Conservation (phyloP, 202 grass and related monocot species). For the Dendrocalamus latiflorus region DNA sequence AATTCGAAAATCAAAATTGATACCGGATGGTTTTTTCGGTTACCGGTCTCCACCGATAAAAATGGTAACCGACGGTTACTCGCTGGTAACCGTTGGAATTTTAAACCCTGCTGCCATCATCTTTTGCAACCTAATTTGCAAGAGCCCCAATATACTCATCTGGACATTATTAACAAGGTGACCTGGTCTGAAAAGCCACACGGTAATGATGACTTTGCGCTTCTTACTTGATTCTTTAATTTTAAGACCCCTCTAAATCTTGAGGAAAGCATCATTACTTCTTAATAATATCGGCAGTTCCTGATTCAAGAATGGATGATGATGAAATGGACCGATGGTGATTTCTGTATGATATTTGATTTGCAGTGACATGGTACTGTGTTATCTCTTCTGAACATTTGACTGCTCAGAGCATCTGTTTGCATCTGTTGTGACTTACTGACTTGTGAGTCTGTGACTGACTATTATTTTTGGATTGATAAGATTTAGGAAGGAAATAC, state of each 20-base stretch:
- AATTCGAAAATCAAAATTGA: too few relatives aligned
- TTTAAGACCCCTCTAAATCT: neutral
- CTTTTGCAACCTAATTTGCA: neutral
- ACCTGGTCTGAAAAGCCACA: conserved; percentile 5
- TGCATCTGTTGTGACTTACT: neutral
- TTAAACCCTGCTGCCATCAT: too few relatives aligned
- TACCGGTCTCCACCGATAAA: too few relatives aligned
- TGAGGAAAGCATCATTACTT: neutral
- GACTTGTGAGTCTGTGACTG: too few relatives aligned
- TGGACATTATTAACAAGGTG: conserved; percentile 20
- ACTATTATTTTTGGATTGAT: neutral
- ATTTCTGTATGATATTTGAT: neutral
- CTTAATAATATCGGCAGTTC: neutral
- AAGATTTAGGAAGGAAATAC: neutral
- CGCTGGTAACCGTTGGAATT: too few relatives aligned
- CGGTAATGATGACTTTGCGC: neutral
- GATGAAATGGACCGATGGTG: neutral
- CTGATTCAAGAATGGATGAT: neutral
- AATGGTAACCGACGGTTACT: too few relatives aligned
- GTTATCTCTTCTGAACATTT: neutral
- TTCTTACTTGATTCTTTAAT: neutral
- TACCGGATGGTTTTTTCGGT: too few relatives aligned
- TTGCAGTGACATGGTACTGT: neutral
- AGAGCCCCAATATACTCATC: neutral
- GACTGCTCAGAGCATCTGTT: conserved; percentile 21